phyloP scores from a whole-genome alignment of 1,139 yeast genomes.

The Spathaspora sp. region DNA sequence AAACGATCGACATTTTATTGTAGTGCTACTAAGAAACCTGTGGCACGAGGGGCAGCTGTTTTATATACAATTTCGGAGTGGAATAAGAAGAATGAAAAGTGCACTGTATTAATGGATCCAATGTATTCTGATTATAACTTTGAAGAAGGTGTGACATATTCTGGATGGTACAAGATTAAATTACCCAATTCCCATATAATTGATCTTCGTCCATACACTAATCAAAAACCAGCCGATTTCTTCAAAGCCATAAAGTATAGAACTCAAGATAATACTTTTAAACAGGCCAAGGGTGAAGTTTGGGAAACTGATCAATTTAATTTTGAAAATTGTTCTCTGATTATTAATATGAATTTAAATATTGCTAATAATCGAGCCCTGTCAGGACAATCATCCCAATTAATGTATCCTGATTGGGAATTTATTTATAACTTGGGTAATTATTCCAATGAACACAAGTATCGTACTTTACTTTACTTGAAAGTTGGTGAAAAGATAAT shows the following conservation, averaged over 20 bases:
- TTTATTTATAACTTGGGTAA: conserved; percentile 31
- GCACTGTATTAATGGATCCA: conserved; percentile 40
- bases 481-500: conserved; percentile 34
- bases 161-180: conserved; percentile 37
- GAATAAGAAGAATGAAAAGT: conserved; percentile 28
- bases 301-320: conserved; percentile 23
- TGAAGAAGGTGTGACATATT: conserved; percentile 35
- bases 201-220: conserved; percentile 36
- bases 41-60: conserved; percentile 42
- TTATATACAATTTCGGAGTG: conserved; percentile 36
- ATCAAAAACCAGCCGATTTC: conserved; percentile 29
- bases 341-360: conserved; percentile 35
- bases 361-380: conserved; percentile 37
- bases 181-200: conserved; percentile 43
- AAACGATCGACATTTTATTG: conserved; percentile 40
- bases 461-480: conserved; percentile 35
- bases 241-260: conserved; percentile 42
- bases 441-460: conserved; percentile 20
- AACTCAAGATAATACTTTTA: conserved; percentile 34
- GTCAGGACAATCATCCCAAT: conserved; percentile 36
- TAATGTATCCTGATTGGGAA: conserved; percentile 31
- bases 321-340: conserved; percentile 26
- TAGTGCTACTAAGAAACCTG: conserved; percentile 35
- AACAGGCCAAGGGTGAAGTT: conserved; percentile 33
- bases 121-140: conserved; percentile 31